Evolutionary conservation across 129 eudicot genomes (phyloP), one percentile per base, ranked within the genome.

Genomic region (Sambucus nigra): DNA sequence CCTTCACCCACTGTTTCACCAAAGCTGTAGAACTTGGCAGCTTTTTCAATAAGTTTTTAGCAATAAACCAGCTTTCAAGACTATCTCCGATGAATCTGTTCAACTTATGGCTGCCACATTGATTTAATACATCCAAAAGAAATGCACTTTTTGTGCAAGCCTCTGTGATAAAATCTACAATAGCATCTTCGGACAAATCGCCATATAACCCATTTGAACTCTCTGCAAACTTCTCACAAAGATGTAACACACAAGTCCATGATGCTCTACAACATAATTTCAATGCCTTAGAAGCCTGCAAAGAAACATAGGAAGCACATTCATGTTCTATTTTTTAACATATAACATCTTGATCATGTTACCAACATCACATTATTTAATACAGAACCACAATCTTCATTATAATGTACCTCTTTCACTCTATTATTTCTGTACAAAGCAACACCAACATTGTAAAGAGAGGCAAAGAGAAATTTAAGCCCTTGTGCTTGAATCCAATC

Each of bases 1-100:
- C 99, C 95, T 82, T 91, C 58, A 82, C 94, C 94, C 94, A 91
- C 50, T 68, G 81, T 58, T 82, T 82, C 59, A 91, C 71, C 60
- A 91, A 57, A 64, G 76, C 61, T 27, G 17, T 59, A 7, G 99
- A 95, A 50, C 65, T 31, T 20, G 94, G 78, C 56, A 91, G 73
- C 61, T 52, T 55, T 50, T 65, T 69, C 40, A 74, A 76, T 66
- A 80, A 44, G 67, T 35, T 69, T 59, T 83, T 75, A 46, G 91
- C 86, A 72, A 45, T 66, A 52, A 73, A 80, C 99, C 99, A 91
- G 49, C 75, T 76, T 70, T 51, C 60, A 47, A 91, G 82, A 75
- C 64, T 51, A 64, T 72, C 73, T 46, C 7, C 63, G 9, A 91
- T 50, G 29, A 66, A 55, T 47, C 24, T 65, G 33, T 57, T 59